Evolutionary conservation across 305 asterid species (phyloP), one percentile per base, ranked within the genome.

Genomic region (Solanum aculeatissimum): DNA sequence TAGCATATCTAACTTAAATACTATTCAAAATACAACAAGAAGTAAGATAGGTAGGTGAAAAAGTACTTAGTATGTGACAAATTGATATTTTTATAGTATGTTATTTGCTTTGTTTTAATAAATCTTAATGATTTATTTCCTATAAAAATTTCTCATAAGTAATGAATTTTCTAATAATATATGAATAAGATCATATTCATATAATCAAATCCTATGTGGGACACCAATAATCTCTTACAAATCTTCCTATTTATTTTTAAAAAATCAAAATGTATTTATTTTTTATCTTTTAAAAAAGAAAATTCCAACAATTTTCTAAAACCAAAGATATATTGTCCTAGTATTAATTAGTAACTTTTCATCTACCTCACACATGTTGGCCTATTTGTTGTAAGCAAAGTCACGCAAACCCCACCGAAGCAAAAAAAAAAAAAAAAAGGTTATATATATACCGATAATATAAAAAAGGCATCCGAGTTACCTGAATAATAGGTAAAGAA

Each of bases 401-500:
- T 66, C 74, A 66, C 32, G 23, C 47, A 66, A 32, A 66, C 6
- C 74, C 74, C 23, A 4, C 23, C 21, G 0, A 7, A 23, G 38
- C 38, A 55, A 55, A 55, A 19, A 25, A 5, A 55, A 55, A 54
- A 54, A 54, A 7, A 54, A 54, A 54, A 18, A 54, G 19, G 19
- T 19, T 19, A 55, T 29, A 4, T 23, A 83, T 7, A n/a, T 15
- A 13, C 35, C 4, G 21, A 18, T 0, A 75, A 27, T 16, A 5
- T 65, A 45, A 15, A 32, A 6, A 25, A 14, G 3, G 2, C 7
- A 0, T 21, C 18, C 13, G 60, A 9, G 7, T 23, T 83, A 86
- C 88, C 86, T 88, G 90, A 74, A 86, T 81, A 51, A 88, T 74
- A 18, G 89, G 89, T n/a, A 88, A 82, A 23, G 40, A 62, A 72